Evolutionary conservation across 768 basidiomycete genomes (phyloP), one percentile per base, ranked within the genome.

Genomic region (Trichaptum fuscoviolaceum): DNA sequence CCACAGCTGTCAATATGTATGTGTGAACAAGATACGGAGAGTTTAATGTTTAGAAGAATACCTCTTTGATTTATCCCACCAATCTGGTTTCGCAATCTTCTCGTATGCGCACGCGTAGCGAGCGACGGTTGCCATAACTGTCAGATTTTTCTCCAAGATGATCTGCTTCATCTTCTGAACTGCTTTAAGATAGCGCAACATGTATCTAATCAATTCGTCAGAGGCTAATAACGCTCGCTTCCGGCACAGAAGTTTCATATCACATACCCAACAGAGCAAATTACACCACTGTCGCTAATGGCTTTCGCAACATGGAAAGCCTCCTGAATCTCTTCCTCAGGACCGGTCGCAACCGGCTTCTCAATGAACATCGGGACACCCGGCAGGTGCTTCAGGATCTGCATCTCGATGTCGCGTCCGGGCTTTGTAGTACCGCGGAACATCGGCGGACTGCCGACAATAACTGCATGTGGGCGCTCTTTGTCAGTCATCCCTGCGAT

Each of bases 121-220:
- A 8, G 95, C 96, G 70, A 96, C 88, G 36, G 96, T 99, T 60
- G 90, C 84, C 96, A 99, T 98, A 63, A 99, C 95, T 24, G 90
- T 91, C 67, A 99, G 83, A 73, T 93, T 86, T 76, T 98, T 98
- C 69, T 96, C 94, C 73, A 92, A 82, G 75, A 99, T 92, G 76
- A 98, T 95, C 68, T 90, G 85, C 80, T 96, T 96, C 93, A 98
- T 97, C 85, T 88, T 90, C 78, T 97, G 95, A 24, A 96, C 93
- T 35, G 91, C 95, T 77, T 90, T 91, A 72, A 96, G 83, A 79
- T 96, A 96, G 69, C 95, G 88, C 69, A 97, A 81, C 95, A 97
- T 97, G 75, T 94, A 95, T 67, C 93, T 93, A 68, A 20, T 24
- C 5, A 52, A 15, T 52, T 12, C 42, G 42, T 52, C 20, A 60